Evolutionary conservation across 1,284 basidiomycete genomes (phyloP).

Genomic region (Boletellus deceptivus): DNA sequence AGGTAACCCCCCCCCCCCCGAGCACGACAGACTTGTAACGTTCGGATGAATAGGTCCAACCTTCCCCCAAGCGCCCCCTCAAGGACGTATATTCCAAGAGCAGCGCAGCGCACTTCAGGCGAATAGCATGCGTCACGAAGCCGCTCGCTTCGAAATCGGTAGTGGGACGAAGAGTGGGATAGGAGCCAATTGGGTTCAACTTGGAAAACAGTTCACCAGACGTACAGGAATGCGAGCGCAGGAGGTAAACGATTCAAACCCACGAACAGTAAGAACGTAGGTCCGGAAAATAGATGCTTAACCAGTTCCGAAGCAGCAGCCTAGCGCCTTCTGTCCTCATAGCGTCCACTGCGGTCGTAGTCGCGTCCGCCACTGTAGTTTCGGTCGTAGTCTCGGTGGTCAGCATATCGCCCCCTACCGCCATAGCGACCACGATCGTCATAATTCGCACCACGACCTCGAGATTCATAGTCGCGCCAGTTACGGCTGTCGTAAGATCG

Average conservation of each 20-base stretch:
- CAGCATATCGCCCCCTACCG: conserved; percentile 12
- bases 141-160: no score
- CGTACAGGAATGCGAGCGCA: conserved; percentile 19
- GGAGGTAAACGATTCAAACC: neutral
- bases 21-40: no score
- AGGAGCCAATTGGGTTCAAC: conserved; percentile 18
- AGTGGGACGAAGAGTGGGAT: no score
- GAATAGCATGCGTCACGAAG: no score
- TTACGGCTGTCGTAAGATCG: conserved; percentile 79
- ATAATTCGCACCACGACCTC: conserved; percentile 38
- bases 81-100: no score
- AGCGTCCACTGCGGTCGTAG: conserved; percentile 36
- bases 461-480: conserved; percentile 60
- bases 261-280: neutral
- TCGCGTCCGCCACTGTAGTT: conserved; percentile 31
- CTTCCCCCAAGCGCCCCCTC: no score
- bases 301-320: neutral
- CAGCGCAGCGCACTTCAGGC: no score
- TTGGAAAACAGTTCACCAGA: conserved; percentile 11
- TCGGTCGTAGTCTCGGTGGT: conserved; percentile 23
- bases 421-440: conserved; percentile 39
- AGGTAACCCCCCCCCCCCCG: no score
- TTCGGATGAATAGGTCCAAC: no score
- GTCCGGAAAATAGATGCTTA: neutral
- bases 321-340: conserved; percentile 42